Conservation (phyloP, 345 rosid genomes). For the Linum trigynum region DNA sequence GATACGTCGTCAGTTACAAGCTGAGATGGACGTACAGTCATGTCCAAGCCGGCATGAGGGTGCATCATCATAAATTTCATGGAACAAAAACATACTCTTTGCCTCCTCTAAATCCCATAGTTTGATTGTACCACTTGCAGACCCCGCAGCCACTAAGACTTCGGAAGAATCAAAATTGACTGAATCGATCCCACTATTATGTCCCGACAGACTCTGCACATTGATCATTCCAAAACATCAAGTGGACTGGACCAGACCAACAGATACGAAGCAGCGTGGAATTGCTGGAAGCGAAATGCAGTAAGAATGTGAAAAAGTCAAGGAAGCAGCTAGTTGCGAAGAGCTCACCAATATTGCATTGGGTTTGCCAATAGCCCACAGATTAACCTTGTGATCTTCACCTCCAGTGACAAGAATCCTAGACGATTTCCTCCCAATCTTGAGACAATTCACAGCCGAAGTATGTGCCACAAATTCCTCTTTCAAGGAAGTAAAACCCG, state of each 20-base stretch:
- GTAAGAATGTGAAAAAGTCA: too few relatives aligned
- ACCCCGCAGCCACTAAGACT: slow-evolving; percentile 92
- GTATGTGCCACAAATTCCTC: slow-evolving; percentile 99
- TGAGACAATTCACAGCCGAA: slow-evolving; percentile 80
- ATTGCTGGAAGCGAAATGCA: too few relatives aligned
- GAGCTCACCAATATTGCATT: slow-evolving; percentile 92
- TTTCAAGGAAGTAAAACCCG: slow-evolving; percentile 17
- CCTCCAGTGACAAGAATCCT: slow-evolving; percentile 96
- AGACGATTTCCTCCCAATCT: slow-evolving; percentile 93
- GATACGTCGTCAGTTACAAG: slow-evolving; percentile 2
- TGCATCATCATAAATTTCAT: too few relatives aligned
- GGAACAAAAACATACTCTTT: slow-evolving; percentile 56
- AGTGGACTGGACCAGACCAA: too few relatives aligned
- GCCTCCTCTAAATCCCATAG: slow-evolving; percentile 99
- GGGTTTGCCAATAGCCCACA: slow-evolving; percentile 99
- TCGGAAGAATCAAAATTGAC: slow-evolving; percentile 94
- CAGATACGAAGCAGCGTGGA: too few relatives aligned
- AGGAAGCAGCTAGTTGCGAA: neutral
- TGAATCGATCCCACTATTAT: slow-evolving; percentile 90
- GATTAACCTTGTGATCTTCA: slow-evolving; percentile 97
- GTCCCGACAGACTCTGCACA: slow-evolving; percentile 87
- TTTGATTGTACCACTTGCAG: slow-evolving; percentile 94
- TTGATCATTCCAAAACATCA: too few relatives aligned
- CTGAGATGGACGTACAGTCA: neutral
- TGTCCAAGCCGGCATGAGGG: too few relatives aligned